phyloP scores from a whole-genome alignment of 2,329 filamentous ascomycete species.

The Pseudogymnoascus sp. region DNA sequence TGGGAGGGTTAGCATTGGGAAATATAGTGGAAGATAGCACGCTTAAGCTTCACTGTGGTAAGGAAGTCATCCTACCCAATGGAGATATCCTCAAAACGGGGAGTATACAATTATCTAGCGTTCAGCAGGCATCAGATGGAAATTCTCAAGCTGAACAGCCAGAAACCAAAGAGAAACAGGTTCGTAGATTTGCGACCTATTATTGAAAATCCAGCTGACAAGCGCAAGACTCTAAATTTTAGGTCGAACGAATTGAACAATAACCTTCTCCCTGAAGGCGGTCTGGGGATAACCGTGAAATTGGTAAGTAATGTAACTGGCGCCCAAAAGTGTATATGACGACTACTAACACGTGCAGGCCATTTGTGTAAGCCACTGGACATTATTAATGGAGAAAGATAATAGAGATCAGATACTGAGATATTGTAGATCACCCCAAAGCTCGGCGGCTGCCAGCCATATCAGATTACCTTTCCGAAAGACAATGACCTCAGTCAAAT shows the following conservation, averaged over 20 bases:
- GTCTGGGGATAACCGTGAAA: constrained; percentile 46
- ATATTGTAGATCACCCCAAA: constrained; percentile 42
- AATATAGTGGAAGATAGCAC: constrained; percentile 37
- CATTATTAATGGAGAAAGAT: not conserved
- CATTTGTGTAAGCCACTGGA: not conserved
- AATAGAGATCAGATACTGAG: not conserved
- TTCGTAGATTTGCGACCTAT: not conserved
- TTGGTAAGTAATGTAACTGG: constrained; percentile 37
- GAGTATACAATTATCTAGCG: constrained; percentile 15
- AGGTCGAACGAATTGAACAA: constrained; percentile 35
- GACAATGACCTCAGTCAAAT: constrained; percentile 42
- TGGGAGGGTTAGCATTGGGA: constrained; percentile 38
- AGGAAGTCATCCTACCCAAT: constrained; percentile 39
- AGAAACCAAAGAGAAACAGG: not conserved
- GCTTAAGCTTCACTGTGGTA: constrained; percentile 33
- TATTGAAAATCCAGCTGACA: not conserved
- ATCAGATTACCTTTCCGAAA: constrained; percentile 37
- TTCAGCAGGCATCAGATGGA: not conserved
- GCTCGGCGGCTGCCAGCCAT: constrained; percentile 40
- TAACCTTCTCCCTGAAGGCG: constrained; percentile 45
- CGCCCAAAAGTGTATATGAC: not conserved
- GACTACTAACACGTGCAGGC: not conserved
- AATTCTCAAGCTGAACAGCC: not conserved
- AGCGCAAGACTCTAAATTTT: constrained; percentile 24
- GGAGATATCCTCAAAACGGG: constrained; percentile 40